Evolutionary conservation across 352 stramenopile species (phyloP).

Genomic region (Lagenidium giganteum): DNA sequence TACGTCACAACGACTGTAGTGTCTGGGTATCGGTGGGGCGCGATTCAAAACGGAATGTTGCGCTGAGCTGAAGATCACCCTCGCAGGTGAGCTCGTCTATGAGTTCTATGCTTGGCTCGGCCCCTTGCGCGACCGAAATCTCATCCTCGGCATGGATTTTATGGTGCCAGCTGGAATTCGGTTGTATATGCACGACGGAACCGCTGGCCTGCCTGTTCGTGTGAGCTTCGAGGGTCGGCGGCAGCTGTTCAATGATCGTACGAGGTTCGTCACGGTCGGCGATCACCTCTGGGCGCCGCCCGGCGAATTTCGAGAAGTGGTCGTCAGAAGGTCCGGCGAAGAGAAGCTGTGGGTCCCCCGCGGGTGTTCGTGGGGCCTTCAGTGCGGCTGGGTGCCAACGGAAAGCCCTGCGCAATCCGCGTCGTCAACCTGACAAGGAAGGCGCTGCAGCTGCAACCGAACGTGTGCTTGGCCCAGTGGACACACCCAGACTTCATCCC

Average conservation of each 20-base stretch:
- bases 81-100: conserved; percentile 7
- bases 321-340: no score
- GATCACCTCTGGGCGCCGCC: background rate
- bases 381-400: background rate
- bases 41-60: conserved; percentile 1
- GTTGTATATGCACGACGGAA: conserved; percentile 9
- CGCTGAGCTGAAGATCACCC: conserved; percentile 6
- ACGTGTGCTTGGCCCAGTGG: conserved; percentile 1
- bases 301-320: background rate
- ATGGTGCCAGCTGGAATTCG: conserved; percentile 10
- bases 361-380: background rate
- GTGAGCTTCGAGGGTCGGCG: conserved; percentile 6
- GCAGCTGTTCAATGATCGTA: conserved; percentile 5
- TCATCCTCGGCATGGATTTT: conserved; percentile 12
- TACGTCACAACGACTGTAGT: no score
- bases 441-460: background rate
- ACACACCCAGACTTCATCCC: background rate
- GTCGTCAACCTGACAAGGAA: conserved; percentile 1
- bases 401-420: background rate
- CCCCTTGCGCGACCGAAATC: background rate
- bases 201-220: background rate
- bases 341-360: conserved; percentile 6
- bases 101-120: conserved; percentile 5
- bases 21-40: background rate
- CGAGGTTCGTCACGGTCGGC: background rate